Conservation (phyloP, 768 basidiomycete species). For the Auriscalpium orientale region DNA sequence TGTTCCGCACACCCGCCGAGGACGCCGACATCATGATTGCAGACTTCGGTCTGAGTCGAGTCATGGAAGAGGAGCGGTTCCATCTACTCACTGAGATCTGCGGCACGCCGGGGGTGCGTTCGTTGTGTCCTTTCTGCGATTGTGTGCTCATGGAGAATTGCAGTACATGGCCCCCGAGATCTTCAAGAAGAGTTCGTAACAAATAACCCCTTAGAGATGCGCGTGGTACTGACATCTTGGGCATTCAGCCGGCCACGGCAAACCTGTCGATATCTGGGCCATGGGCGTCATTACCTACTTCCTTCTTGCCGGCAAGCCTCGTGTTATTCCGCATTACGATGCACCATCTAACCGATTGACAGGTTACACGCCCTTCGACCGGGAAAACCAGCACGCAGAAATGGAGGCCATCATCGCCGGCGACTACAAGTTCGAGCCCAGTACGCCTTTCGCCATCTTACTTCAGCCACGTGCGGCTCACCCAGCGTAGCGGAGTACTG, state of each 20-base stretch:
- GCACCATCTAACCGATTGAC: conserved; percentile 13
- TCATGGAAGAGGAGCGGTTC: conserved; percentile 88
- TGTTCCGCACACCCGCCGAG: conserved; percentile 85
- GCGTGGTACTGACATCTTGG: neutral
- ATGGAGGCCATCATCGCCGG: conserved; percentile 94
- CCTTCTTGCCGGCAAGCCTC: conserved; percentile 57
- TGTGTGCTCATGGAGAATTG: neutral
- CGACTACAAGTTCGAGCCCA: conserved; percentile 87
- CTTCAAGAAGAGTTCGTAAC: conserved; percentile 74
- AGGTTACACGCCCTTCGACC: conserved; percentile 95
- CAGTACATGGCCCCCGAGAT: conserved; percentile 96
- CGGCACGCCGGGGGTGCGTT: conserved; percentile 78
- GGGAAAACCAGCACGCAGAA: conserved; percentile 80
- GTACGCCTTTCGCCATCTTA: conserved; percentile 16
- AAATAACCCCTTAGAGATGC: neutral
- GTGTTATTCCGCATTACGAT: neutral
- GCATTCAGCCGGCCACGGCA: conserved; percentile 73
- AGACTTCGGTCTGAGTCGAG: conserved; percentile 88
- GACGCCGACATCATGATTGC: conserved; percentile 95
- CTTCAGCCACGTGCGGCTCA: neutral
- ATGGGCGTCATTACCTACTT: conserved; percentile 99
- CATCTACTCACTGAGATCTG: conserved; percentile 90
- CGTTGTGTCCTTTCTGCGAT: neutral
- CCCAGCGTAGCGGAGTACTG: conserved; percentile 64
- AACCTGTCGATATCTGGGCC: conserved; percentile 94